These are phyloP conservation scores for Millerozyma miso DNA, from an alignment of 805 yeast genomes.

Conservation along the genomic window DNA sequence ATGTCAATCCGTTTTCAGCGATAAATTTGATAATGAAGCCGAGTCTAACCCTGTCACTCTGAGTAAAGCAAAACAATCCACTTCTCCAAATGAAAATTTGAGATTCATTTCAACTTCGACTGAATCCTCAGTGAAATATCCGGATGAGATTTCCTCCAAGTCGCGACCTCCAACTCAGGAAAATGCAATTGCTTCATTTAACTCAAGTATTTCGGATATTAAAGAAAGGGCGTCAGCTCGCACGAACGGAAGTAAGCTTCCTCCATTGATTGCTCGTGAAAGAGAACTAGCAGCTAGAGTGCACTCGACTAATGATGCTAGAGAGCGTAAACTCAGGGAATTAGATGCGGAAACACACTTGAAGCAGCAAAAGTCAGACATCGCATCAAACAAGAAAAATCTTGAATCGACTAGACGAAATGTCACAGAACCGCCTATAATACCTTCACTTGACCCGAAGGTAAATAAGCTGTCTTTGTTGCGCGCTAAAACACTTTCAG, in stretches of 20 bases:
- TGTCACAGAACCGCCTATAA: slow-evolving; percentile 22
- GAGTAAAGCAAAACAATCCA: not conserved
- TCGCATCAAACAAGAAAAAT: slow-evolving; percentile 11
- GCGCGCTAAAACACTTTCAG: slow-evolving; percentile 34
- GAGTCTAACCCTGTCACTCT: not conserved
- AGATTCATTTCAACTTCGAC: not conserved
- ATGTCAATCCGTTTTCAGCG: slow-evolving; percentile 25
- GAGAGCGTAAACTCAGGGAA: slow-evolving; percentile 15
- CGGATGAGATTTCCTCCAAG: not conserved
- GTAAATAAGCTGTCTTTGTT: slow-evolving; percentile 22
- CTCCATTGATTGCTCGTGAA: slow-evolving; percentile 10
- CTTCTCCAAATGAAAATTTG: not conserved
- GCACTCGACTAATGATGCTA: slow-evolving; percentile 17
- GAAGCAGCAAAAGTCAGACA: slow-evolving; percentile 5
- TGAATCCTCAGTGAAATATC: not conserved
- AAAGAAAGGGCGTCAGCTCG: not conserved
- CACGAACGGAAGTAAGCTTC: not conserved
- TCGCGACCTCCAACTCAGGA: no score
- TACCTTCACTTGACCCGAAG: slow-evolving; percentile 37
- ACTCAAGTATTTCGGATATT: not conserved
- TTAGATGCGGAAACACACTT: slow-evolving; percentile 11
- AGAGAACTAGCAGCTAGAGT: slow-evolving; percentile 18
- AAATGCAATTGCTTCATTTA: not conserved
- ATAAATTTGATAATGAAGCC: slow-evolving; percentile 9
- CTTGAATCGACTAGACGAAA: slow-evolving; percentile 19